Evolutionary conservation across 805 yeast species (phyloP).

Genomic region (Lipomyces japonicus): DNA sequence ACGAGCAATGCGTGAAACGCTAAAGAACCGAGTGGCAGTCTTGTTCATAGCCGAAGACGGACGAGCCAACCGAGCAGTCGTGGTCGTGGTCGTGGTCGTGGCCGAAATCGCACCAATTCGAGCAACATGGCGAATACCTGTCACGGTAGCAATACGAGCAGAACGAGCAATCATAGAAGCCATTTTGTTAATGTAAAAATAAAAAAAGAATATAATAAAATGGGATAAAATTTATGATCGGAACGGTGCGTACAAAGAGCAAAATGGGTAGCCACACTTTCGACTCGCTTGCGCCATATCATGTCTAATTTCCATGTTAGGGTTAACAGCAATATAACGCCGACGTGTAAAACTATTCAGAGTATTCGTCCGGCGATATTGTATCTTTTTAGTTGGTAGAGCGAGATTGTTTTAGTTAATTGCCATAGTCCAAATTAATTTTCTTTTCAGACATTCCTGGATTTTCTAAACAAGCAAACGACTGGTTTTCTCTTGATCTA

Average conservation of each 20-base stretch:
- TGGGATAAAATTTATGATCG: neutral
- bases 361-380: no score
- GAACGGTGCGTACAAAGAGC: slow-evolving; percentile 5
- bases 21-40: slow-evolving; percentile 14
- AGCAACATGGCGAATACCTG: neutral
- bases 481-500: no score
- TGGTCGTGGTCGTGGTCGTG: slow-evolving; percentile 2
- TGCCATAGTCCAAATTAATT: no score
- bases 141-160: slow-evolving; percentile 1
- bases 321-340: no score
- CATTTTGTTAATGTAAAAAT: slow-evolving; percentile 4
- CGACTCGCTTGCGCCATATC: no score
- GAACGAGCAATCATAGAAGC: slow-evolving; percentile 8
- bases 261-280: no score
- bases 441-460: no score
- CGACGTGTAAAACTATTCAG: no score
- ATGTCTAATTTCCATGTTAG: no score
- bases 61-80: neutral
- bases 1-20: slow-evolving; percentile 5
- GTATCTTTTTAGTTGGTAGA: no score
- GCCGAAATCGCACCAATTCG: neutral
- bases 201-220: neutral
- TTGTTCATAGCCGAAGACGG: neutral
- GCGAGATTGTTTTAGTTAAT: no score
- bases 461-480: no score